Conservation (phyloP, 2,329 filamentous ascomycete species). For the Alternaria triticimaculans region DNA sequence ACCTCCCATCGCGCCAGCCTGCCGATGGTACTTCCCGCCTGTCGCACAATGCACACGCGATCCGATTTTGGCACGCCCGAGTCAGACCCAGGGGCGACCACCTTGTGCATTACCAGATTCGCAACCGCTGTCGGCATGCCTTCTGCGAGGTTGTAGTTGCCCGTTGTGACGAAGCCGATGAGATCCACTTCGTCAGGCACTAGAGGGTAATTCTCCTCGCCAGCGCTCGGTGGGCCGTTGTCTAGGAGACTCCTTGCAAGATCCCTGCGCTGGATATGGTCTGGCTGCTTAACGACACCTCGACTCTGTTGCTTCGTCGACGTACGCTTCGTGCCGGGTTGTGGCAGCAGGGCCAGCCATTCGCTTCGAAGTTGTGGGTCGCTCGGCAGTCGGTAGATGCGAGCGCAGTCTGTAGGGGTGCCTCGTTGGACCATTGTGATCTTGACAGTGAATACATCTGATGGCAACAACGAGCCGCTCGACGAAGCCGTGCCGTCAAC, state of each 20-base stretch:
- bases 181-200: slow-evolving; percentile 79
- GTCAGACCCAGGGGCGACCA: slow-evolving; percentile 54
- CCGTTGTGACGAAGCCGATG: slow-evolving; percentile 88
- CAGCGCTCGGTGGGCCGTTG: slow-evolving; percentile 29
- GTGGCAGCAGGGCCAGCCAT: slow-evolving; percentile 72
- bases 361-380: slow-evolving; percentile 64
- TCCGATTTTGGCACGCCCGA: slow-evolving; percentile 33
- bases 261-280: slow-evolving; percentile 23
- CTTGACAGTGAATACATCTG: slow-evolving; percentile 64
- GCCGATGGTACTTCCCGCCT: slow-evolving; percentile 78
- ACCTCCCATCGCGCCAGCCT: slow-evolving; percentile 81
- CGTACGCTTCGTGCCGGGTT: slow-evolving; percentile 24
- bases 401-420: slow-evolving; percentile 72
- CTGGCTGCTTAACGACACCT: slow-evolving; percentile 23
- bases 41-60: slow-evolving; percentile 77
- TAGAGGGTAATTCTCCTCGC: slow-evolving; percentile 61
- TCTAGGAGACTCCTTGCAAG: slow-evolving; percentile 38
- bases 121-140: slow-evolving; percentile 80
- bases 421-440: slow-evolving; percentile 75
- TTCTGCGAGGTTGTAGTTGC: slow-evolving; percentile 78
- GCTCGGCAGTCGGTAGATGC: slow-evolving; percentile 85
- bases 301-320: slow-evolving; percentile 20
- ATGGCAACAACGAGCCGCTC: slow-evolving; percentile 7
- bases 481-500: slow-evolving; percentile 3
- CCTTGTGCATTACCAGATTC: slow-evolving; percentile 67